Conservation (phyloP, 148 eudicot species). For the Bassia scoparia region DNA sequence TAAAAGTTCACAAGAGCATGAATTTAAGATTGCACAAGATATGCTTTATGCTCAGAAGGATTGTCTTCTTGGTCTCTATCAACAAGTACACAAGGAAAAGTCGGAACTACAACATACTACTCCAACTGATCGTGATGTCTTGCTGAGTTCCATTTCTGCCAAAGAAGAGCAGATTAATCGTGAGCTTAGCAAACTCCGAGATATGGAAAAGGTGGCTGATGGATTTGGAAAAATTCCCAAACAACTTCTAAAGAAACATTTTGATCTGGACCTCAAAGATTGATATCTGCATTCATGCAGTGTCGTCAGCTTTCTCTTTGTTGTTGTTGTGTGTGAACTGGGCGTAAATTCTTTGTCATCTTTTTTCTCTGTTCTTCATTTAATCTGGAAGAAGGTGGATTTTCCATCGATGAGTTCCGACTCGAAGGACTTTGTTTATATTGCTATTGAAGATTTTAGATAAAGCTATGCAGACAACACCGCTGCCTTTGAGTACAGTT, state of each 20-base stretch:
- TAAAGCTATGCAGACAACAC: neutral
- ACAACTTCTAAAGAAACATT: constrained; percentile 50
- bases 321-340: neutral
- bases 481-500: neutral
- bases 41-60: constrained; percentile 60
- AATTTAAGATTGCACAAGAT: constrained; percentile 52
- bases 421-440: neutral
- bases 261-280: constrained; percentile 42
- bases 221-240: constrained; percentile 66
- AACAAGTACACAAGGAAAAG: constrained; percentile 45
- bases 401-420: constrained; percentile 15
- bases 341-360: neutral
- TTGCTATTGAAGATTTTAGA: neutral
- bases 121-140: constrained; percentile 31
- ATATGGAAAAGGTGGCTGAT: constrained; percentile 61
- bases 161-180: constrained; percentile 47
- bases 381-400: constrained; percentile 13
- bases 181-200: constrained; percentile 48
- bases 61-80: constrained; percentile 42
- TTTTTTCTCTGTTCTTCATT: neutral
- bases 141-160: constrained; percentile 33
- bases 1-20: constrained; percentile 57
- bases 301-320: neutral
- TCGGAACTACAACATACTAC: constrained; percentile 30
- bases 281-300: constrained; percentile 12